Percentiles rank a stretch among this genome's conserved stretches.
phyloP scores from a whole-genome alignment of 2,329 filamentous ascomycete genomes.

The Nigrospora sphaerica region DNA sequence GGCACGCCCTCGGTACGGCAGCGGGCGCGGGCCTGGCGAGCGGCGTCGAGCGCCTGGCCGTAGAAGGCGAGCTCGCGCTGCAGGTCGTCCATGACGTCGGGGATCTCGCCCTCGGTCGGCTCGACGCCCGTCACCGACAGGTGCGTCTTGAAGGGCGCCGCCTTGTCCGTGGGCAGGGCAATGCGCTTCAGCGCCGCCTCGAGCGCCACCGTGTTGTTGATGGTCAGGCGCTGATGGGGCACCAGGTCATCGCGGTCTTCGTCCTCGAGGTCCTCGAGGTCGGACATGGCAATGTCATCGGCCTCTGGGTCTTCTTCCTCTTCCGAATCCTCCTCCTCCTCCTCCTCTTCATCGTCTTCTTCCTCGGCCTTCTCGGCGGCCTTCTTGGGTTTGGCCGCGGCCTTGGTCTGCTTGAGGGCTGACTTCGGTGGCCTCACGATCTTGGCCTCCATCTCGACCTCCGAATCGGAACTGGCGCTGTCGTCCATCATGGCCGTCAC shows the following conservation, averaged over 20 bases:
- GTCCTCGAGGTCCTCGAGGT: slow-evolving; percentile 70
- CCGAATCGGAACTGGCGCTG: slow-evolving; percentile 59
- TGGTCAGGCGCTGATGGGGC: slow-evolving; percentile 86
- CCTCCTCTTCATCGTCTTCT: slow-evolving; percentile 30
- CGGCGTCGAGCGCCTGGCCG: slow-evolving; percentile 77
- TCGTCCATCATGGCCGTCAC: slow-evolving; percentile 48
- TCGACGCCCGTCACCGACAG: slow-evolving; percentile 66
- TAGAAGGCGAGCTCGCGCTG: slow-evolving; percentile 91
- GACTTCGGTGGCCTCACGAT: slow-evolving; percentile 45
- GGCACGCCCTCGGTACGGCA: slow-evolving; percentile 76
- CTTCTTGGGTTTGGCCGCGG: slow-evolving; percentile 31
- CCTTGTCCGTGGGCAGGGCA: slow-evolving; percentile 56
- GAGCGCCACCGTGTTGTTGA: slow-evolving; percentile 92
- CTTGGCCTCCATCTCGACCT: slow-evolving; percentile 71
- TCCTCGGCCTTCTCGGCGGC: slow-evolving; percentile 30
- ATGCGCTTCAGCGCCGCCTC: slow-evolving; percentile 74
- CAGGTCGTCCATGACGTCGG: slow-evolving; percentile 84
- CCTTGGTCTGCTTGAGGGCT: slow-evolving; percentile 30
- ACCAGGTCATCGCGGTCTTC: slow-evolving; percentile 82
- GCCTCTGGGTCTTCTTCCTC: slow-evolving; percentile 68
- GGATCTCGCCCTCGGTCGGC: slow-evolving; percentile 59
- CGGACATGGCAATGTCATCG: slow-evolving; percentile 83
- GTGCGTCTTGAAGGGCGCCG: slow-evolving; percentile 74
- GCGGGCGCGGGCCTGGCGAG: slow-evolving; percentile 61
- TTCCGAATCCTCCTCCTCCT: slow-evolving; percentile 45